These are phyloP conservation scores for Linum trigynum DNA, from an alignment of 345 rosid species.

Conservation along the genomic window DNA sequence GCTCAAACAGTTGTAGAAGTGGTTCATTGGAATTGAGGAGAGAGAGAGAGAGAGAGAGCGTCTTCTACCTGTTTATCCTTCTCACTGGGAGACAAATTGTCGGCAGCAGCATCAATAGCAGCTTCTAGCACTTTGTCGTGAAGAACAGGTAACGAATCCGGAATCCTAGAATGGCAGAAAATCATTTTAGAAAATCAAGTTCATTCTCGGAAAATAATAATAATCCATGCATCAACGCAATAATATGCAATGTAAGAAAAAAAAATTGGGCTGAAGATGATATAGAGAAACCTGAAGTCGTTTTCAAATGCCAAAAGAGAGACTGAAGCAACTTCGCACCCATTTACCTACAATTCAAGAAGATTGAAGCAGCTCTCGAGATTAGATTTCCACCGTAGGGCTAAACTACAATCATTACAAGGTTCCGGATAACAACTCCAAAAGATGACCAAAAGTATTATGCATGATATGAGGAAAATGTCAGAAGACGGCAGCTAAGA, in stretches of 20 bases:
- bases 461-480: no score
- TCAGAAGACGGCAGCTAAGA: no score
- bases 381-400: background rate
- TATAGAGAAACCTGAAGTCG: conserved; percentile 23
- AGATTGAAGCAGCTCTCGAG: background rate
- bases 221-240: background rate
- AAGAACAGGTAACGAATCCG: conserved; percentile 63
- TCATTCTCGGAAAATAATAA: background rate
- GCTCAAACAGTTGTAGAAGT: conserved; percentile 12
- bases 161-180: conserved; percentile 42
- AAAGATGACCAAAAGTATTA: no score
- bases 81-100: conserved; percentile 31
- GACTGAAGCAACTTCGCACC: conserved; percentile 20
- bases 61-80: conserved; percentile 40
- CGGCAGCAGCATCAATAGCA: conserved; percentile 46
- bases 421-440: background rate
- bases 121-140: conserved; percentile 71
- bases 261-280: conserved; percentile 2
- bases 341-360: conserved; percentile 19
- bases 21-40: background rate
- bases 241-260: background rate
- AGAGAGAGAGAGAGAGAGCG: conserved; percentile 3
- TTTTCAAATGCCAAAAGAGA: conserved; percentile 17
- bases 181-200: background rate
- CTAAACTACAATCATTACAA: background rate